These are phyloP conservation scores for Aspergillus olivimuriae DNA, from an alignment of 495 filamentous ascomycete genomes.

Conservation along the genomic window DNA sequence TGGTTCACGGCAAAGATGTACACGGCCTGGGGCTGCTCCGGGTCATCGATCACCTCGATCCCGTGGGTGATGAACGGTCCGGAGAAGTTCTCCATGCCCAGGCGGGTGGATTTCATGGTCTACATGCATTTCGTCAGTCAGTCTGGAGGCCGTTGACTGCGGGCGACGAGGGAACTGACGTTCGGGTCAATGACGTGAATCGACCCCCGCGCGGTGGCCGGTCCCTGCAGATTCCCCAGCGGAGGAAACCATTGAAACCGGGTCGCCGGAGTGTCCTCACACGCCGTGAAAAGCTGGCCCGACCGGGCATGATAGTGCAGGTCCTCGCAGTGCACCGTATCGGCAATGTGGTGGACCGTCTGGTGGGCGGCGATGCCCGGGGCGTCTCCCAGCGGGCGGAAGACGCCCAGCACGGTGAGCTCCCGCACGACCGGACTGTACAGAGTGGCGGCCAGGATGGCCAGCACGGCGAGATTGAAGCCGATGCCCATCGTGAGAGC, in stretches of 20 bases:
- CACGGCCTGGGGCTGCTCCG: conserved; percentile 35
- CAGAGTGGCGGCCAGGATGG: conserved; percentile 27
- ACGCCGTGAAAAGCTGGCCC: conserved; percentile 50
- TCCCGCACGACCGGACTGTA: conserved; percentile 24
- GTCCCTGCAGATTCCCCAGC: conserved; percentile 31
- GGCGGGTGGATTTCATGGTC: conserved; percentile 44
- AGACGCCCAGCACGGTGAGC: conserved; percentile 24
- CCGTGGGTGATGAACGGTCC: conserved; percentile 54
- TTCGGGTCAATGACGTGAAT: conserved; percentile 51
- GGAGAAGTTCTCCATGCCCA: conserved; percentile 45
- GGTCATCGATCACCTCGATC: conserved; percentile 49
- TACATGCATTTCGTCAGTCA: conserved; percentile 11
- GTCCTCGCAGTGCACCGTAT: conserved; percentile 55
- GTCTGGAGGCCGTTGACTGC: neutral
- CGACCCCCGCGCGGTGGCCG: conserved; percentile 34
- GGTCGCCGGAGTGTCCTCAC: conserved; percentile 38
- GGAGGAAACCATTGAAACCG: conserved; percentile 53
- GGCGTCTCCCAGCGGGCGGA: conserved; percentile 14
- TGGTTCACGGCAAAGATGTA: conserved; percentile 61
- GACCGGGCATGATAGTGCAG: conserved; percentile 48
- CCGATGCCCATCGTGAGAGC: conserved; percentile 18
- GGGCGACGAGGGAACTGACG: conserved; percentile 17
- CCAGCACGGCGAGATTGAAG: conserved; percentile 25
- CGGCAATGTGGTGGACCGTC: conserved; percentile 36
- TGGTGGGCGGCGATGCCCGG: conserved; percentile 27